Percentiles rank a stretch among this genome's conserved stretches.
Evolutionary conservation across 164 flowering plant genomes (phyloP).

Genomic region (Liriodendron chinense): DNA sequence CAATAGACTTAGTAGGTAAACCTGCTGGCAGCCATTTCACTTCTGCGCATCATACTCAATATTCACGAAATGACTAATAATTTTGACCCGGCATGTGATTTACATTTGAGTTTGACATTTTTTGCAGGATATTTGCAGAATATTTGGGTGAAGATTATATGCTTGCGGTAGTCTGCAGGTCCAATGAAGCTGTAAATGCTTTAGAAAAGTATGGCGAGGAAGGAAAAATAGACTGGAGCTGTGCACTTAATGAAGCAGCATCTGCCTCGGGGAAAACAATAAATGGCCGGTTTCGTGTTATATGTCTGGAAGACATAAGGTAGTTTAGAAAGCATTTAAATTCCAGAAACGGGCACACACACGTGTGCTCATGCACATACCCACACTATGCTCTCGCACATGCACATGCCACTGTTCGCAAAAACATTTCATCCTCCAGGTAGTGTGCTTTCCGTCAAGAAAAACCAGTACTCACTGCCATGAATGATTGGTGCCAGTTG

Average conservation of each 20-base stretch:
- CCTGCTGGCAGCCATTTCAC: not conserved
- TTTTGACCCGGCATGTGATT: not conserved
- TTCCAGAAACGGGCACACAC: not conserved
- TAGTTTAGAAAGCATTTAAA: slow-evolving; percentile 10
- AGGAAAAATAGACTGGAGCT: slow-evolving; percentile 22
- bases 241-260: slow-evolving; percentile 34
- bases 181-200: slow-evolving; percentile 32
- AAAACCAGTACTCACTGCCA: too few relatives aligned
- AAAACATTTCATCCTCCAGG: too few relatives aligned
- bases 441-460: too few relatives aligned
- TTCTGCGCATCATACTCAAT: not conserved
- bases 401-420: too few relatives aligned
- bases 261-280: slow-evolving; percentile 25
- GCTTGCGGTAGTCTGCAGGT: slow-evolving; percentile 62
- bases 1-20: slow-evolving; percentile 20
- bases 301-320: slow-evolving; percentile 69
- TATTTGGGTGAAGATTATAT: slow-evolving; percentile 66
- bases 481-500: too few relatives aligned
- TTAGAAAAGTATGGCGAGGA: slow-evolving; percentile 33
- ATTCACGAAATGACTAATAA: not conserved
- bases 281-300: slow-evolving; percentile 37
- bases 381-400: too few relatives aligned
- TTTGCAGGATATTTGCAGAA: slow-evolving; percentile 55
- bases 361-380: too few relatives aligned
- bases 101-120: not conserved